phyloP scores from a whole-genome alignment of 2,329 filamentous ascomycete genomes.

The Rutstroemia sp. region DNA sequence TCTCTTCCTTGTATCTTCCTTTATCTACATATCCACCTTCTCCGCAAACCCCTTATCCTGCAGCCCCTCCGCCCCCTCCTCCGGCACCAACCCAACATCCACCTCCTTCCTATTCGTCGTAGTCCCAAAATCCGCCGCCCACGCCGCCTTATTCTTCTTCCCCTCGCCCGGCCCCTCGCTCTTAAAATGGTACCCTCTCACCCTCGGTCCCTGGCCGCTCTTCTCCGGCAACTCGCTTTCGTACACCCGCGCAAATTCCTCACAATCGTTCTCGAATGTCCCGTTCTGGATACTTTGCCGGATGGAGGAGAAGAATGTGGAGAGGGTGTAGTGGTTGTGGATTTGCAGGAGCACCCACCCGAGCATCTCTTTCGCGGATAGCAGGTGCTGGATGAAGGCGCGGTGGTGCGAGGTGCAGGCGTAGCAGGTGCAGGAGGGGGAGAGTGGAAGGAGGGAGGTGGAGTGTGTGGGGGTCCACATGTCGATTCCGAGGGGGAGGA shows the following conservation, averaged over 20 bases:
- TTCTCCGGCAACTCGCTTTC: constrained; percentile 63
- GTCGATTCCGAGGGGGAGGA: constrained; percentile 60
- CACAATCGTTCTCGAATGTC: constrained; percentile 49
- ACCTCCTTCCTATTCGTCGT: constrained; percentile 13
- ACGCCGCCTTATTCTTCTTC: constrained; percentile 62
- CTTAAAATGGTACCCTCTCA: constrained; percentile 78
- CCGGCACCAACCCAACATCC: constrained; percentile 36
- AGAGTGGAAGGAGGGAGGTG: constrained; percentile 55
- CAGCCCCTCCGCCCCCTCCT: constrained; percentile 43
- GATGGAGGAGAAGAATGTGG: constrained; percentile 65
- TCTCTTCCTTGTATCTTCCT: too few species aligned
- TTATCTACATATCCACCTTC: constrained; percentile 20
- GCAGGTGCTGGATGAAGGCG: constrained; percentile 81
- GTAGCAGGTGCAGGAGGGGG: constrained; percentile 66
- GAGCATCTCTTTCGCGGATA: constrained; percentile 91
- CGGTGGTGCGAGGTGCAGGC: constrained; percentile 76
- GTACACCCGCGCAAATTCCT: constrained; percentile 48
- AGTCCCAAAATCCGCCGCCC: constrained; percentile 44
- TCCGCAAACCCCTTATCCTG: constrained; percentile 50
- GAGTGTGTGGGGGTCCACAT: constrained; percentile 64
- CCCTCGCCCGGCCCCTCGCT: constrained; percentile 52
- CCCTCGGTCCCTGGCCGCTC: constrained; percentile 69
- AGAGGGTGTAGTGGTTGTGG: constrained; percentile 74
- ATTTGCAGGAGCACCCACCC: constrained; percentile 89
- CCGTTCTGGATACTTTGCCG: constrained; percentile 52